phyloP scores from a whole-genome alignment of 495 filamentous ascomycete genomes.

The Jackrogersella multiformis region DNA sequence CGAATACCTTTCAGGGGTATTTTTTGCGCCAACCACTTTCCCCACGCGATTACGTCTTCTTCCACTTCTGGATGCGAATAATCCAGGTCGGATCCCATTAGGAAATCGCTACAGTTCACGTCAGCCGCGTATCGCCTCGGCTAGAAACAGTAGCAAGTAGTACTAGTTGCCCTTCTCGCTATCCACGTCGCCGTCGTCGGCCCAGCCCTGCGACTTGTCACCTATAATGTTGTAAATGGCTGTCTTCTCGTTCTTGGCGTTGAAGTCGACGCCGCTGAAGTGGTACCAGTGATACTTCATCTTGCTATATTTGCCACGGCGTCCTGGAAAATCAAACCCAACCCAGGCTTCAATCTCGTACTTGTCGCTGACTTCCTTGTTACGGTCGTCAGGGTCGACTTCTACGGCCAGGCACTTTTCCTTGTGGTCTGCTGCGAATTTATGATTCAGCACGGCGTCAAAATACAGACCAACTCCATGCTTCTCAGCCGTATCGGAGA shows the following conservation, averaged over 20 bases:
- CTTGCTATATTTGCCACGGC: background rate
- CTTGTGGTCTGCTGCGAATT: background rate
- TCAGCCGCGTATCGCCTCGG: background rate
- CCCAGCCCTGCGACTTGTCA: slow-evolving; percentile 6
- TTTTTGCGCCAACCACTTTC: background rate
- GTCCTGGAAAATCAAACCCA: background rate
- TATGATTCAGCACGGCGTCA: background rate
- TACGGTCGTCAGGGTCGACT: background rate
- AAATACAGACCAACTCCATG: background rate
- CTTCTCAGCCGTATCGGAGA: background rate
- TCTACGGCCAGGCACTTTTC: background rate
- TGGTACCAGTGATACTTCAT: slow-evolving; percentile 3
- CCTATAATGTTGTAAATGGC: background rate
- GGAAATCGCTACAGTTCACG: background rate
- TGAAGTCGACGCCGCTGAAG: slow-evolving; percentile 1
- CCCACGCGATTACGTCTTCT: background rate
- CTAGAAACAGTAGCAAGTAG: background rate
- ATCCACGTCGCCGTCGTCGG: background rate
- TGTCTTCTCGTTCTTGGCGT: background rate
- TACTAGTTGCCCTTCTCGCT: slow-evolving; percentile 5
- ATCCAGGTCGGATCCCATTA: background rate
- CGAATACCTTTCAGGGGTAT: background rate
- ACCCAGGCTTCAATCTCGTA: slow-evolving; percentile 3
- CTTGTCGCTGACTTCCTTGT: background rate
- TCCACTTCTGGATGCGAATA: background rate